Base-by-base conservation (phyloP, 805 yeast species). In the Myxozyma monticola region DNA sequence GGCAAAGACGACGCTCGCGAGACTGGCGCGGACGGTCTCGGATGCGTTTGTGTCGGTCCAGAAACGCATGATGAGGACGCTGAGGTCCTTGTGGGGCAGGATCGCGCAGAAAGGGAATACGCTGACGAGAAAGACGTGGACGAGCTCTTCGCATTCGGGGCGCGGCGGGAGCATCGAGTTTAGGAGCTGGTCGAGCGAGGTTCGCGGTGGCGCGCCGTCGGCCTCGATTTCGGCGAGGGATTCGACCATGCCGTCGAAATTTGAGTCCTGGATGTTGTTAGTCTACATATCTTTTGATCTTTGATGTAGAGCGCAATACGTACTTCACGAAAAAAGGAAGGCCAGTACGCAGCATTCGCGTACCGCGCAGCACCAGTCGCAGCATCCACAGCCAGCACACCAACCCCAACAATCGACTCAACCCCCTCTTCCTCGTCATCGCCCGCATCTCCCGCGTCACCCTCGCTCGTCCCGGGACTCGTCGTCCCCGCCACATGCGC, bases 61-160 rank as follows among this genome's bases (percentile, higher is more conserved):
- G 37, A 33, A n/a, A 9, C 37, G 15, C 9, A 18, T 33, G 8
- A 18, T 8, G 15, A 17, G 37, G 15, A 18, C 15, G 37, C 30
- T 8, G 12, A 12, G 30, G 20, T 33, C n/a, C n/a, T n/a, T n/a
- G n/a, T n/a, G 37, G 37, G 12, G 15, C 12, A 12, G 10, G 14
- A 12, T 14, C n/a, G n/a, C n/a, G n/a, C 45, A 31, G 22, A 51
- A 29, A 20, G 56, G 56, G 28, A 47, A 53, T n/a, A 51, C 51
- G 12, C 36, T 26, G 25, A 36, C 14, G 35, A 51, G 40, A 38
- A 41, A 51, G 18, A 37, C 52, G 24, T 15, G 14, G n/a, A 51
- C 20, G 15, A 30, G 25, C 17, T 37, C 39, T n/a, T 50, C 51
- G 29, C 42, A 37, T 15, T 35, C 44, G n/a, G 20, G 14, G 15